A percentile compares a stretch with the other conserved stretches of the same genome.
Evolutionary conservation across 352 stramenopile genomes (phyloP).

Genomic region (Phytophthora uliginosa): DNA sequence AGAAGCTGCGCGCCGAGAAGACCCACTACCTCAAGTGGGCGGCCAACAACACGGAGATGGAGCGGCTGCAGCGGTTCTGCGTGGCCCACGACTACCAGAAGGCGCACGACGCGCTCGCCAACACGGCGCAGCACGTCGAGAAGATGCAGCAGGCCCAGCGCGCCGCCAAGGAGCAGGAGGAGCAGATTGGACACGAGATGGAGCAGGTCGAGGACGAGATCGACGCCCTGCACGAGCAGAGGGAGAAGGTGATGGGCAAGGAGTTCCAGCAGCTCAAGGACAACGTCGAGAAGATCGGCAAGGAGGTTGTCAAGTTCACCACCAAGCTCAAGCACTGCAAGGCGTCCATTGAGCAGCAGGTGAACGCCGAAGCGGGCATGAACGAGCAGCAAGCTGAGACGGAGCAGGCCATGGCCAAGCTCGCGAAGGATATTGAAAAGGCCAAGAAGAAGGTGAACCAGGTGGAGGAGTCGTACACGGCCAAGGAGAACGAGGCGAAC

Average conservation of each 20-base stretch:
- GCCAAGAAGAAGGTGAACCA: conserved; percentile 71
- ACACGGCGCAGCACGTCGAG: conserved; percentile 89
- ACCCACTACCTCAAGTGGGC: conserved; percentile 99
- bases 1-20: conserved; percentile 98
- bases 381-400: conserved; percentile 83
- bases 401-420: conserved; percentile 77
- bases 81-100: conserved; percentile 97
- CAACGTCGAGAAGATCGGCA: conserved; percentile 82
- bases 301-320: conserved; percentile 87
- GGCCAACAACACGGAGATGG: conserved; percentile 99
- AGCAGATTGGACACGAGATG: conserved; percentile 72
- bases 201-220: conserved; percentile 90
- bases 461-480: conserved; percentile 52
- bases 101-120: conserved; percentile 88
- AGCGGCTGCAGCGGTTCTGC: conserved; percentile 97
- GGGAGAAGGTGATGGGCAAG: conserved; percentile 88
- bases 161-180: conserved; percentile 64
- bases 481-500: conserved; percentile 74
- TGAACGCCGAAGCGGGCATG: conserved; percentile 68
- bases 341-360: conserved; percentile 74
- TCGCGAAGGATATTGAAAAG: conserved; percentile 88
- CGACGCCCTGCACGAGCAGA: conserved; percentile 73
- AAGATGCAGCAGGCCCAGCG: conserved; percentile 91
- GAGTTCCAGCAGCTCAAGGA: conserved; percentile 88
- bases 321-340: conserved; percentile 86